phyloP scores from a whole-genome alignment of 768 basidiomycete species.

The Suillus discolor region DNA sequence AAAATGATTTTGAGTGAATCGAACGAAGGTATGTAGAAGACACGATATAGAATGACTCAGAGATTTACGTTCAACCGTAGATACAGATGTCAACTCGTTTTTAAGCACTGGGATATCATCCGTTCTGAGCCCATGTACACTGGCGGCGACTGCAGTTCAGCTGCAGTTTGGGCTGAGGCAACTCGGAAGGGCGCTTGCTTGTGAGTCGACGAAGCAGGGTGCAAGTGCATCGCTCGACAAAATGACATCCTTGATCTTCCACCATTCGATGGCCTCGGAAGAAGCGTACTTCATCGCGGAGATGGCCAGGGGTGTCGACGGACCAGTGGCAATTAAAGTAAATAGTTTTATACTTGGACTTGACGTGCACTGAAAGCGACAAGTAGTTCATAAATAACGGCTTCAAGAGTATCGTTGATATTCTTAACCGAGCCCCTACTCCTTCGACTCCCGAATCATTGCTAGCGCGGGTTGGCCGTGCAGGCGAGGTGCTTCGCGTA shows the following conservation, averaged over 20 bases:
- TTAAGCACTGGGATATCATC: conserved; percentile 66
- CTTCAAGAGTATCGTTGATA: conserved; percentile 61
- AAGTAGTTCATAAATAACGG: conserved; percentile 76
- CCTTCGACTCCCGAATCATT: conserved; percentile 31
- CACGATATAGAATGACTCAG: background rate
- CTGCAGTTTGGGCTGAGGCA: conserved; percentile 77
- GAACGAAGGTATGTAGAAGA: conserved; percentile 47
- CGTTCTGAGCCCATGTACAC: conserved; percentile 80
- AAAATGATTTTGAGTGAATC: conserved; percentile 66
- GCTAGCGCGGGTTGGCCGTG: conserved; percentile 48
- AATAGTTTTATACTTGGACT: conserved; percentile 4
- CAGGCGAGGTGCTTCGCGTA: conserved; percentile 70
- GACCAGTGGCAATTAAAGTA: conserved; percentile 70
- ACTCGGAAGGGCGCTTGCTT: conserved; percentile 66
- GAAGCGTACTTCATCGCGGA: conserved; percentile 86
- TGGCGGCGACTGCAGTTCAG: conserved; percentile 79
- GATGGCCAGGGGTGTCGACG: conserved; percentile 72
- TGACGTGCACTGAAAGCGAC: background rate
- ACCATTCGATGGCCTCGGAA: conserved; percentile 72
- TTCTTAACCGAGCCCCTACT: conserved; percentile 41
- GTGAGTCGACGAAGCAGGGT: conserved; percentile 49
- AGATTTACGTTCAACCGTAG: conserved; percentile 19
- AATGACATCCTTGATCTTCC: conserved; percentile 67
- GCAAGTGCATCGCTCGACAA: conserved; percentile 68
- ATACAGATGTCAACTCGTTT: conserved; percentile 48